Conservation (phyloP, 1,139 yeast species). For the Kazachstania sp. region DNA sequence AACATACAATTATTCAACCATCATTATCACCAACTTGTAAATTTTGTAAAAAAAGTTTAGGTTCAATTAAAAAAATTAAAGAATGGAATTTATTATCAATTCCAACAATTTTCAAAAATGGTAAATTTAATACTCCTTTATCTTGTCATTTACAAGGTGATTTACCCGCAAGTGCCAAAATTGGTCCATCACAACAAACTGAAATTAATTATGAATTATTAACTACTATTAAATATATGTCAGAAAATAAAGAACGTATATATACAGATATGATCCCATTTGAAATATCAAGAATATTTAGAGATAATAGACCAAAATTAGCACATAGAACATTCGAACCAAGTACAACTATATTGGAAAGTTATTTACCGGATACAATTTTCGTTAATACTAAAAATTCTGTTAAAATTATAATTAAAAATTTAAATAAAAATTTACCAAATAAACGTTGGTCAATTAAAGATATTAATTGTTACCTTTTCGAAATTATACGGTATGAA, state of each 20-base stretch:
- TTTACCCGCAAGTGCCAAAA: not conserved
- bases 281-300: not conserved
- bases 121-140: not conserved
- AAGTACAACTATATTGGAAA: not conserved
- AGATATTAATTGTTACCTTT: not conserved
- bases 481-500: not conserved
- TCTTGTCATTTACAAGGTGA: slow-evolving; percentile 1
- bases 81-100: not conserved
- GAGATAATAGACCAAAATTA: not conserved
- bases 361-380: not conserved
- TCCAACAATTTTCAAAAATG: not conserved
- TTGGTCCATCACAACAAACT: not conserved
- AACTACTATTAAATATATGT: not conserved
- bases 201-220: not conserved
- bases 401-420: not conserved
- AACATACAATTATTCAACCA: not conserved
- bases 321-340: slow-evolving; percentile 1
- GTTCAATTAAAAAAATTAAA: not conserved
- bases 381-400: not conserved
- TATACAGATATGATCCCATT: not conserved
- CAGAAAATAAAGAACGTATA: not conserved
- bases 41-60: not conserved
- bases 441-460: slow-evolving; percentile 1
- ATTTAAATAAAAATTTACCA: not conserved
- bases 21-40: not conserved